Conservation (phyloP, 2,329 filamentous ascomycete genomes). For the Herpomyces periplanetae region DNA sequence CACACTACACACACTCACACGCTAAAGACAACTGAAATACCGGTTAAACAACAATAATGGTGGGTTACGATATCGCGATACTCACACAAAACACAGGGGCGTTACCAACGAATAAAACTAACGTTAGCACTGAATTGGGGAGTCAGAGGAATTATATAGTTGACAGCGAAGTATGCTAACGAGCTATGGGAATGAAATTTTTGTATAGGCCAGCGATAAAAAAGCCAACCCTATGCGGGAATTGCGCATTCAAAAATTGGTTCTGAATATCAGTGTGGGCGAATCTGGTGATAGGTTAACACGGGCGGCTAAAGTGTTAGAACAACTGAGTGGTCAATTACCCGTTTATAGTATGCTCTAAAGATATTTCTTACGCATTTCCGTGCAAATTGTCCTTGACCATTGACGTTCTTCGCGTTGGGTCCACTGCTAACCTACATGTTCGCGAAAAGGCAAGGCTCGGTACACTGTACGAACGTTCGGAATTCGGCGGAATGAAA, state of each 20-base stretch:
- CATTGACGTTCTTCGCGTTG: neutral
- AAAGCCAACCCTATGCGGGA: conserved; percentile 94
- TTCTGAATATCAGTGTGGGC: conserved; percentile 97
- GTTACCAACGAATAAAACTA: too few relatives aligned
- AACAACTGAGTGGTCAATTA: conserved; percentile 97
- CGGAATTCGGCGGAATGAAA: conserved; percentile 99
- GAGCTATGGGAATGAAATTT: conserved; percentile 6
- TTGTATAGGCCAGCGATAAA: conserved; percentile 28
- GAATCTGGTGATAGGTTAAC: conserved; percentile 99
- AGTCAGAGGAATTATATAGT: too few relatives aligned
- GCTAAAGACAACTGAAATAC: too few relatives aligned
- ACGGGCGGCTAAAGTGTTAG: conserved; percentile 96
- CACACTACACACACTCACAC: too few relatives aligned
- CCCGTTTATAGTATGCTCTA: conserved; percentile 73
- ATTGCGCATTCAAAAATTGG: conserved; percentile 95
- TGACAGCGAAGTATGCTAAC: too few relatives aligned
- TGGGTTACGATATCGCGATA: too few relatives aligned
- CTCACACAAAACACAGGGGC: too few relatives aligned
- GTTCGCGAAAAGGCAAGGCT: conserved; percentile 35
- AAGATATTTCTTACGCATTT: neutral
- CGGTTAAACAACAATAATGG: too few relatives aligned
- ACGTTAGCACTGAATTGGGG: too few relatives aligned
- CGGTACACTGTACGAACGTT: conserved; percentile 99
- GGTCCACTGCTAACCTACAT: neutral
- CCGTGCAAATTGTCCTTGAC: conserved; percentile 1